Evolutionary conservation across 306 rosid species (phyloP), one percentile per base, ranked within the genome.

Genomic region (Lathyrus tuberosus): DNA sequence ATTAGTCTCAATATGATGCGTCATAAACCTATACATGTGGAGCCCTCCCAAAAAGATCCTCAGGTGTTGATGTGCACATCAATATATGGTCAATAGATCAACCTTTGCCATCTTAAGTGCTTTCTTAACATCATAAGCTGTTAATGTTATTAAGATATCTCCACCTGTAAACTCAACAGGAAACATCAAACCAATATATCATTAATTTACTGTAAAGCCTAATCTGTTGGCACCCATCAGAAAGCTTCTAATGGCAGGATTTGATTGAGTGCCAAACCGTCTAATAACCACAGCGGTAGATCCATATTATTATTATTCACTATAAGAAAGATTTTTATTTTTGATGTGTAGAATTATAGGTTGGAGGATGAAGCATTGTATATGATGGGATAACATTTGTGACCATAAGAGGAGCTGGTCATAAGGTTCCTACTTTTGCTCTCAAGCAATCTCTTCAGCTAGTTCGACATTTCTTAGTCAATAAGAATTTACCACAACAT

Each of bases 71-170:
- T 14, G 97, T 87, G 86, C 99, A 94, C 99, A 94, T 81, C 81
- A 94, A 77, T 70, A 94, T 83, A 77, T 88, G 82, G 87, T 91
- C 99, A 75, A 94, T 83, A 68, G 84, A 33, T 88, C 91, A 75
- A 94, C 92, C 31, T 84, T 87, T 70, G 99, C 96, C 99, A 94
- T 94, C 78, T 90, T 79, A 51, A 94, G 95, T 48, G 99, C 97
- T 83, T 86, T 87, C 77, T 69, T 71, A 44, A n/a, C n/a, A n/a
- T n/a, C n/a, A n/a, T n/a, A n/a, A n/a, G n/a, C n/a, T n/a, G n/a
- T n/a, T n/a, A n/a, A n/a, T n/a, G n/a, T n/a, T n/a, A n/a, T n/a
- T n/a, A n/a, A n/a, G n/a, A n/a, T n/a, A n/a, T n/a, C n/a, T n/a
- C n/a, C n/a, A n/a, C n/a, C n/a, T n/a, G n/a, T n/a, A n/a, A n/a